A percentile compares a stretch with the other conserved stretches of the same genome.
phyloP scores from a whole-genome alignment of 2,329 filamentous ascomycete species.

The Paraphoma sp. region DNA sequence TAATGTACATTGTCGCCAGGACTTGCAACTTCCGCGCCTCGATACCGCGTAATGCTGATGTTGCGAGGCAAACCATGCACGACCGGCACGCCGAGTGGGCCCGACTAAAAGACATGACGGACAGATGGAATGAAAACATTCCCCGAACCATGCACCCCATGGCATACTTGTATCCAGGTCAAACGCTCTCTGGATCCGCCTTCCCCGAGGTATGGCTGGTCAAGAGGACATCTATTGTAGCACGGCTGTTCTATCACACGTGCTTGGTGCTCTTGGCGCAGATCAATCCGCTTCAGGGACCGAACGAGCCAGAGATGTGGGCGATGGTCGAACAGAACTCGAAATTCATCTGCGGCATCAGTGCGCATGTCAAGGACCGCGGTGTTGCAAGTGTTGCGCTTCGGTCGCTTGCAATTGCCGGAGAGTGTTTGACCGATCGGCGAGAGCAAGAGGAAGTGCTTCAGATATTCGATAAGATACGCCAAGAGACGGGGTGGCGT shows the following conservation, averaged over 20 bases:
- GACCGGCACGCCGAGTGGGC: constrained; percentile 78
- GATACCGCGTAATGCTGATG: constrained; percentile 66
- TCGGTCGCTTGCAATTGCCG: constrained; percentile 78
- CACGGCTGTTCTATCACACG: constrained; percentile 87
- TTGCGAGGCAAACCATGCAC: constrained; percentile 66
- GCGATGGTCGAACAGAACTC: constrained; percentile 75
- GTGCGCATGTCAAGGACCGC: constrained; percentile 80
- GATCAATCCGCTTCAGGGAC: constrained; percentile 72
- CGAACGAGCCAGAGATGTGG: constrained; percentile 71
- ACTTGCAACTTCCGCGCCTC: constrained; percentile 83
- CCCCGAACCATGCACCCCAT: constrained; percentile 89
- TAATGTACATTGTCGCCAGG: constrained; percentile 87
- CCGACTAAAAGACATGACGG: constrained; percentile 78
- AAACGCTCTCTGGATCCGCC: constrained; percentile 71
- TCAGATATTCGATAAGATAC: constrained; percentile 76
- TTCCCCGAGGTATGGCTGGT: constrained; percentile 92
- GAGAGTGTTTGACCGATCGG: constrained; percentile 71
- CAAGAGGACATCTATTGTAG: constrained; percentile 81
- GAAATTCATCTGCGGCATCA: constrained; percentile 86
- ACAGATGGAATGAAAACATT: constrained; percentile 79
- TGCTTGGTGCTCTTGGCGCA: constrained; percentile 82
- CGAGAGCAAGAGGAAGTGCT: constrained; percentile 83
- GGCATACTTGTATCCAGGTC: constrained; percentile 73
- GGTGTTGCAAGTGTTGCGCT: constrained; percentile 81
- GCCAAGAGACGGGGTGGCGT: constrained; percentile 78